Base-by-base conservation (phyloP, 2,329 filamentous ascomycete genomes). In the Triangularia setosa region DNA sequence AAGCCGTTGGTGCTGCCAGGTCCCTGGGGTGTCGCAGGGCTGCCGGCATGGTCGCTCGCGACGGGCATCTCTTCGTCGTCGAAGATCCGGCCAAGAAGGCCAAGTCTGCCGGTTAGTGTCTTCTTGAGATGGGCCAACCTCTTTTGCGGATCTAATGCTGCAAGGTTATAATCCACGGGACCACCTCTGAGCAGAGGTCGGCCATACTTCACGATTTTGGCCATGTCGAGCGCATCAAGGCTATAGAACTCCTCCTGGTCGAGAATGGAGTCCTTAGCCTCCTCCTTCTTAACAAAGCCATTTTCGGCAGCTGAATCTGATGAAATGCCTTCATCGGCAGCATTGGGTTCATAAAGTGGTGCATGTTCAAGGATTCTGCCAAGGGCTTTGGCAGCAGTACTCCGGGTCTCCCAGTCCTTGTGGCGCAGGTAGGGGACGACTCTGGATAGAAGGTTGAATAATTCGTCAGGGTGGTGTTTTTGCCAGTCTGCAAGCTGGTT, bases 401-500 rank as follows among this genome's bases (percentile, higher is more conserved):
- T 93, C 70, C 96, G 85, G 25, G 95, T 99, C 74, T 99, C 95
- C 95, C 95, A 99, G 74, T 93, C 94, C 76, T 94, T 97, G 71
- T 95, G 94, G 64, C 92, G 88, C 28, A 99, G 84, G 77, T 97
- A 99, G 0, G 95, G 94, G n/a, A 99, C 89, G 30, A 99, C 93
- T 66, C 94, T 86, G 28, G 92, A 94, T 12, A 99, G 84, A 6
- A 99, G 84, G 74, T 98, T 97, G 79, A 98, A 98, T 1, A 99
- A 83, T 77, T 99, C 96, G 79, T 99, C 94, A 0, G 95, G 95
- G 73, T 98, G 95, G 76, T 95, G 91, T 76, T 97, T 98, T 79
- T 99, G 96, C 77, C 97, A 95, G 79, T 99, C 95, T 67, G 93
- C 95, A 68, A 99, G 85, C 79, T 99, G 95, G 74, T 96, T 93